Base-by-base conservation (phyloP, 805 yeast genomes). In the Candida maesae region DNA sequence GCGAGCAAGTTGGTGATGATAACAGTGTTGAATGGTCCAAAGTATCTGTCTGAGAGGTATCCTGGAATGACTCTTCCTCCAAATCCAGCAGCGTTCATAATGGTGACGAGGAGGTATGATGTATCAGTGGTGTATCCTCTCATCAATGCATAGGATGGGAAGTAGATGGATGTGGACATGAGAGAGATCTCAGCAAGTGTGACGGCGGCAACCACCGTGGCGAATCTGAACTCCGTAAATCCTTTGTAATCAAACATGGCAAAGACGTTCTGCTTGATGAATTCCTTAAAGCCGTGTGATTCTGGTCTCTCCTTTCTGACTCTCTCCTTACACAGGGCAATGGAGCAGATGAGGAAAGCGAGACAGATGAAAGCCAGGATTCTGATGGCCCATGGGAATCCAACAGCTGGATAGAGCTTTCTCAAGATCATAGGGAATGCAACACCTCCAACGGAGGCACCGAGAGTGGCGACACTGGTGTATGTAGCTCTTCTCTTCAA, bases 301-400 rank as follows among this genome's bases (percentile, higher is more conserved):
- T 34, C 15, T n/a, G 37, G 42, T 10, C 40, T 37, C 33, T 36
- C 49, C 55, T 42, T 39, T 30, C 61, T 46, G 6, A 63, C 50
- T 44, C 75, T 65, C 41, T 74, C 79, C 38, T 58, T 66, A 4
- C 69, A 66, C 13, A 74, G 51, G 1, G 64, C 28, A 2, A 63
- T 38, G 0, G 78, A 60, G n/a, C 59, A 38, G 1, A 52, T 10
- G 19, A 71, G 54, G 39, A 74, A 67, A 6, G 53, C 65, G 5
- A 69, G 49, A 44, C 73, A 71, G 10, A 77, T 53, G 35, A 78
- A 68, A 4, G 75, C 78, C 19, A 79, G 50, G 5, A 70, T 67
- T 51, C 85, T 61, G 32, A 79, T 67, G 1, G 84, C 80, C 84
- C 85, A 79, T 8, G 65, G 60, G 47, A 70, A 79, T 0, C 84